Base-by-base conservation (phyloP, 1,284 basidiomycete species). In the Gymnopus androsaceus region DNA sequence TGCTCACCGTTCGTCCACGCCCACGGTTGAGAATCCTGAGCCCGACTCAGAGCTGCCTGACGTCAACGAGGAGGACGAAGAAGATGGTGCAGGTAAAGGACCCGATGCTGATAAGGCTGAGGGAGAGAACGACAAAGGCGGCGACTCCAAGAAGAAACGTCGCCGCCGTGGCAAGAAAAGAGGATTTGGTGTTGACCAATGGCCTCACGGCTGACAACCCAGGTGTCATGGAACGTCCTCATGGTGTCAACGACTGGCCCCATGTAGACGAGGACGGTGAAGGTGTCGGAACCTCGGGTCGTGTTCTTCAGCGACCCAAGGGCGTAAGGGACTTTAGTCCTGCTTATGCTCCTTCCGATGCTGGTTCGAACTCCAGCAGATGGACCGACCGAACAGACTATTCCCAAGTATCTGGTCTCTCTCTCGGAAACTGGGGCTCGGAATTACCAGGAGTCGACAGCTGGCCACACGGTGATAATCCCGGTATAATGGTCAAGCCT, bases 201-300 rank as follows among this genome's bases (percentile, higher is more conserved):
- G 51, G 51, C 51, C 50, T 40, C 37, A 51, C 38, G 50, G 50
- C 6, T n/a, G 50, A 51, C 21, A 42, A 51, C 23, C 50, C 50
- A 19, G 50, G 50, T 3, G 23, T n/a, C 8, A n/a, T 52, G 31
- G 28, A 25, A 12, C 25, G 6, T 25, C 40, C 28, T n/a, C 48
- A 50, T 38, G 48, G 48, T 3, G 48, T 50, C 7, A 28, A 50
- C 36, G 48, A 50, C 27, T 50, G 48, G 48, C 48, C 48, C 25
- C 23, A 38, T 23, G 48, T 21, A 5, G 41, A 44, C 6, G 41
- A 52, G 23, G 37, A 38, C 2, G 38, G 31, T 3, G 33, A 45
- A 25, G 34, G 34, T 7, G 31, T 47, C 4, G 45, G 45, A 4
- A n/a, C 45, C 7, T 42, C 40, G 5, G 40, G 40, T 19, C n/a